Evolutionary conservation across 2,329 filamentous ascomycete species (phyloP).

Genomic region (Macrophomina pseudophaseolina): DNA sequence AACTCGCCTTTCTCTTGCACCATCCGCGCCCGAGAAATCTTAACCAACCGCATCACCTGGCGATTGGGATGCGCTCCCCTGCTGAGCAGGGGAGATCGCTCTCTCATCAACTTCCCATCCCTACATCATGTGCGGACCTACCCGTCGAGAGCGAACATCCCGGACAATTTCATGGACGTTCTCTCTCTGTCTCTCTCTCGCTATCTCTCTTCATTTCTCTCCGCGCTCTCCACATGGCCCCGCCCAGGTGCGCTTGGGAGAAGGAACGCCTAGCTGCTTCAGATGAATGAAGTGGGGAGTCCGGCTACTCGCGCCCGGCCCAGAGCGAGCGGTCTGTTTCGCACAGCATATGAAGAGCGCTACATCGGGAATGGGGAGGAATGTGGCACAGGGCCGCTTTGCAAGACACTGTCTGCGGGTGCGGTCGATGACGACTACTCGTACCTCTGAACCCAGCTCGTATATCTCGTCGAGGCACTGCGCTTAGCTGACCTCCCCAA

Average conservation of each 20-base stretch:
- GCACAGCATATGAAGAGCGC: conserved; percentile 13
- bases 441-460: neutral
- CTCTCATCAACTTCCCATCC: neutral
- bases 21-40: neutral
- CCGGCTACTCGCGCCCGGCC: neutral
- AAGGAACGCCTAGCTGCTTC: conserved; percentile 9
- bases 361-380: neutral
- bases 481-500: neutral
- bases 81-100: neutral
- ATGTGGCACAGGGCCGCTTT: neutral
- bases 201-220: too few species aligned
- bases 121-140: neutral
- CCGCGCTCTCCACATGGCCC: neutral
- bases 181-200: too few species aligned
- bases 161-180: neutral
- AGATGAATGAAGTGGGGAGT: conserved; percentile 22
- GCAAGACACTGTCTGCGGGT: neutral
- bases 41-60: neutral
- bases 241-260: neutral
- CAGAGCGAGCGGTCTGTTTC: conserved; percentile 21
- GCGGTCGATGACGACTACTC: conserved; percentile 3
- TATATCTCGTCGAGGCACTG: neutral
- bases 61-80: neutral
- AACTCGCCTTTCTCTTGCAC: neutral
- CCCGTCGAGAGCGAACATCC: neutral